Base-by-base conservation (phyloP, 139 green algal species). In the Chlorella ohadii region DNA sequence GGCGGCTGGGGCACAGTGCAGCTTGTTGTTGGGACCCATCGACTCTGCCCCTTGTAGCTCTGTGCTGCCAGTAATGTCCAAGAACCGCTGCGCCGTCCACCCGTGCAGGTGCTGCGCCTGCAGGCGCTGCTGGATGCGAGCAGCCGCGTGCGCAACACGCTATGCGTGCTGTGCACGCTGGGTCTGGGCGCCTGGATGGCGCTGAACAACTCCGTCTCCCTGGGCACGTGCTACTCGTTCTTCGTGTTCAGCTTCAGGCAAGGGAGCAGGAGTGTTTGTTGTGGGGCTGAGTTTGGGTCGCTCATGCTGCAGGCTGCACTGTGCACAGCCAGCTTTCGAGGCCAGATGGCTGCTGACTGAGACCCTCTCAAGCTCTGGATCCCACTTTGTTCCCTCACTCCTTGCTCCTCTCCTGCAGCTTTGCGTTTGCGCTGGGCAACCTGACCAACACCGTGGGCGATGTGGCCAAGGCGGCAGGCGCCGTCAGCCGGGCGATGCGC, bases 371-470 rank as follows among this genome's bases (percentile, higher is more conserved):
- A n/a, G n/a, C n/a, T n/a, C n/a, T n/a, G n/a, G n/a, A n/a, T n/a
- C n/a, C n/a, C n/a, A n/a, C n/a, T n/a, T n/a, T n/a, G n/a, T n/a
- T n/a, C n/a, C n/a, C 2, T 23, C 68, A 20, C 70, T 0, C 38
- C 38, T 55, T 34, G 3, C 15, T 22, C 38, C 12, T 4, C 16
- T 5, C 22, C 31, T 79, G 39, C 75, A 59, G 34, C 79, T 66
- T 89, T 85, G 66, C 81, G 0, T 89, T 89, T 79, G 75, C 81
- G 3, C 79, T 89, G 31, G 65, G 72, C 61, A 89, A 89, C 81
- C 72, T 89, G 28, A 77, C 84, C 31, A 80, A 77, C 65, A 80
- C 84, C 13, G 51, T 71, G 34, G 84, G 84, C 13, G 84, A 88
- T 34, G 12, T 88, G 65, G 71, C 66, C 22, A 56, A 55, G 19